Percentiles rank a stretch among this genome's conserved stretches.
phyloP scores from a whole-genome alignment of 768 basidiomycete genomes.

The Mycena capillaripes region DNA sequence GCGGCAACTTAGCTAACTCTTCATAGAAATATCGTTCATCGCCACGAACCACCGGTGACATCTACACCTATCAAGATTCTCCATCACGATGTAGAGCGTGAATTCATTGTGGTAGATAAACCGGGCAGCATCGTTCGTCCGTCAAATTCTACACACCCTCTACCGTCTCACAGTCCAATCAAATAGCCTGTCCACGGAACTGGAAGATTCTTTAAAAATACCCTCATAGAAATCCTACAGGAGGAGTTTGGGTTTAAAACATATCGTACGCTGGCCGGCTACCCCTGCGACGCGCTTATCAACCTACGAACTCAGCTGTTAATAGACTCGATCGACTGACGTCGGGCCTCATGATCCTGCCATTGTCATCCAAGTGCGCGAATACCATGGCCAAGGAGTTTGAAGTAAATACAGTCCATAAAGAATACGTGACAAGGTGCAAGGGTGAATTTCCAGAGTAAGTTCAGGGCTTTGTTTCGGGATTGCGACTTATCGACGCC shows the following conservation, averaged over 20 bases:
- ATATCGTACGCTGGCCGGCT: conserved; percentile 72
- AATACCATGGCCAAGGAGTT: conserved; percentile 85
- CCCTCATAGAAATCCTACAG: conserved; percentile 88
- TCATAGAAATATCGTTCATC: conserved; percentile 88
- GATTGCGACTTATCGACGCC: not conserved
- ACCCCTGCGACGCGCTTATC: conserved; percentile 20
- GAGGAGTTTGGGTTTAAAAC: conserved; percentile 87
- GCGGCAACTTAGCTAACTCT: conserved; percentile 9
- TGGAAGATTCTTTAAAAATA: conserved; percentile 91
- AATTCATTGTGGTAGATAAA: conserved; percentile 95
- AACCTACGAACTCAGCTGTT: conserved; percentile 71
- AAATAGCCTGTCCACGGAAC: conserved; percentile 91
- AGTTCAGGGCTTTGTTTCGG: conserved; percentile 45
- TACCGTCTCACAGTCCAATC: conserved; percentile 17
- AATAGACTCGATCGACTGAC: conserved; percentile 96
- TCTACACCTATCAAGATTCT: conserved; percentile 86
- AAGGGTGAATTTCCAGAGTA: conserved; percentile 89
- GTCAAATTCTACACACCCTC: conserved; percentile 26
- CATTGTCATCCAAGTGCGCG: conserved; percentile 78
- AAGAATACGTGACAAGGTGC: conserved; percentile 94
- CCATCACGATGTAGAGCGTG: conserved; percentile 80
- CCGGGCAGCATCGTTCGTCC: conserved; percentile 93
- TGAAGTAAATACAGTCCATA: conserved; percentile 82
- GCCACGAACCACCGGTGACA: conserved; percentile 97
- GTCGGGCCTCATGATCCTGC: conserved; percentile 95